A percentile compares a stretch with the other conserved stretches of the same genome.
These are phyloP conservation scores for Penicillium longicatenatum DNA, from an alignment of 495 filamentous ascomycete species.

Conservation along the genomic window DNA sequence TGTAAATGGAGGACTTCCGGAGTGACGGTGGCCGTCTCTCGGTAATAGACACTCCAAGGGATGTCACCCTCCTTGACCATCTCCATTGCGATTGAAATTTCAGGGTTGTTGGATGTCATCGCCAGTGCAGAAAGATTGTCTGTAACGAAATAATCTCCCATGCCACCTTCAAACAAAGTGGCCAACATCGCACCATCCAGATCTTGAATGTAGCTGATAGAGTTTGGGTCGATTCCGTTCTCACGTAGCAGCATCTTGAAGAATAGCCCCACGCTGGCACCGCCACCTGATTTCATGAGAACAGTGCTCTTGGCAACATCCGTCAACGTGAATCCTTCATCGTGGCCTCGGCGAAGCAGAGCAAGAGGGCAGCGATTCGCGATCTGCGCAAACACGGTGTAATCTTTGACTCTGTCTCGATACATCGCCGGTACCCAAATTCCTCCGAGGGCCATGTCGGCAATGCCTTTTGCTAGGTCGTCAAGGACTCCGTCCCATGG, in stretches of 20 bases:
- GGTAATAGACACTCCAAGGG: conserved; percentile 14
- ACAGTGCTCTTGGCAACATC: conserved; percentile 8
- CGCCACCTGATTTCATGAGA: conserved; percentile 11
- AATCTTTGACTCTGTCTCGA: conserved; percentile 6
- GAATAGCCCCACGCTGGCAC: conserved; percentile 12
- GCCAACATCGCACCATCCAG: conserved; percentile 9
- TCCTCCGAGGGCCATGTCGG: conserved; percentile 7
- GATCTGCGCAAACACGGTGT: conserved; percentile 15
- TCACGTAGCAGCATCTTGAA: conserved; percentile 10
- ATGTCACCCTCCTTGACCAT: conserved; percentile 11
- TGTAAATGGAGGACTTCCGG: conserved; percentile 8
- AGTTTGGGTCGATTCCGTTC: conserved; percentile 3
- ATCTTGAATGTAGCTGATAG: conserved; percentile 15
- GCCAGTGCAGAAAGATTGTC: conserved; percentile 11
- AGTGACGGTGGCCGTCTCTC: conserved; percentile 11
- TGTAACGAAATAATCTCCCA: conserved; percentile 13
- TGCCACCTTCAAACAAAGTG: conserved; percentile 9
- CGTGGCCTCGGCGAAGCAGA: conserved; percentile 5
- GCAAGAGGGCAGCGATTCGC: conserved; percentile 13
- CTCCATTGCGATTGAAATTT: conserved; percentile 6
- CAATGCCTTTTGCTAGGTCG: conserved; percentile 4
- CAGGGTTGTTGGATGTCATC: not conserved
- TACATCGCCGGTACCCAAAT: conserved; percentile 17
- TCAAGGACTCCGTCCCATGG: conserved; percentile 13
- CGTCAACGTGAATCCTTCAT: not conserved